A percentile compares a stretch with the other conserved stretches of the same genome.
phyloP scores from a whole-genome alignment of 139 green algal species.

The Pleodorina starrii region DNA sequence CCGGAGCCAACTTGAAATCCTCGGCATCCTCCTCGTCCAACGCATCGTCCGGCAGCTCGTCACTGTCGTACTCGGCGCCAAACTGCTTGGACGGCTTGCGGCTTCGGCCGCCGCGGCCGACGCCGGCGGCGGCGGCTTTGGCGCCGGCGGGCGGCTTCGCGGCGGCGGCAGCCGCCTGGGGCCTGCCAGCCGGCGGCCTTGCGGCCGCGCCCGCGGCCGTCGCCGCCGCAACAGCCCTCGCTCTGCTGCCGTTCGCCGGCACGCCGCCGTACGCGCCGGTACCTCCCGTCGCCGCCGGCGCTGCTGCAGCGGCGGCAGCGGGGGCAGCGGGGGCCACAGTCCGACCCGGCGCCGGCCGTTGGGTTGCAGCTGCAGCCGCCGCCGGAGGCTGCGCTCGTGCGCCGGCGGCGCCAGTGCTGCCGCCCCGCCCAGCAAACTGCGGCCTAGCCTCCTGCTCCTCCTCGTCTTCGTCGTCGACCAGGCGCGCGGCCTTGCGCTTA shows the following conservation, averaged over 20 bases:
- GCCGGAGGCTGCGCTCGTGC: too few species aligned
- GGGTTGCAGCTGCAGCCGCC: not conserved
- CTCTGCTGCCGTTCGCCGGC: not conserved
- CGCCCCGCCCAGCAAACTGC: not conserved
- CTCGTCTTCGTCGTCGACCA: not conserved
- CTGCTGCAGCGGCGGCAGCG: not conserved
- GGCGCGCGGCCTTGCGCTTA: conserved; percentile 2
- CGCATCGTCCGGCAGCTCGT: conserved; percentile 23
- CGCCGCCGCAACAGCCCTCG: not conserved
- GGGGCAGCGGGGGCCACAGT: not conserved
- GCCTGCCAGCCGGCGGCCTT: not conserved
- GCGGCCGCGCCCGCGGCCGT: not conserved
- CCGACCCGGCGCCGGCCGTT: too few species aligned
- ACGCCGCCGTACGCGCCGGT: not conserved
- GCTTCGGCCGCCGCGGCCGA: not conserved
- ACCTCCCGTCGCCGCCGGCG: not conserved
- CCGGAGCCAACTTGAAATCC: not conserved
- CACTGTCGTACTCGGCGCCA: conserved; percentile 30
- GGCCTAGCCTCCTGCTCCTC: not conserved
- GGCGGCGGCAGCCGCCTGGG: not conserved
- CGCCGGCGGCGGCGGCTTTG: not conserved
- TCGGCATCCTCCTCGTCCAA: conserved; percentile 11
- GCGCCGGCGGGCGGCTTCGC: not conserved
- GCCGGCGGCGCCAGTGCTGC: not conserved
- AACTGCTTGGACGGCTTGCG: conserved; percentile 40